Evolutionary conservation across 2,329 filamentous ascomycete species (phyloP).

Genomic region (Talaromyces sp.): DNA sequence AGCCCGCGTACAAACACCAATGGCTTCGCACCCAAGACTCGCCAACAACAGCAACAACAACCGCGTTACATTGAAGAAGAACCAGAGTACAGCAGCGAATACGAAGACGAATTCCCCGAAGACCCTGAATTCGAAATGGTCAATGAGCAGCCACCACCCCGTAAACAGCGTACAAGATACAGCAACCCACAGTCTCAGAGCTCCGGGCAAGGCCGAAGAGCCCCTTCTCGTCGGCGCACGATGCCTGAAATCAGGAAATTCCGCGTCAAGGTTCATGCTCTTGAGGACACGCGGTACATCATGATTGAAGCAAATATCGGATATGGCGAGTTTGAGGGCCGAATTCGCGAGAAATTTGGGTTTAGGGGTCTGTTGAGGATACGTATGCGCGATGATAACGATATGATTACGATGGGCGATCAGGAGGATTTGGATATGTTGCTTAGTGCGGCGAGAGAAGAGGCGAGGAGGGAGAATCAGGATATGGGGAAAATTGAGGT

Average conservation of each 20-base stretch:
- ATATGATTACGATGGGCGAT: constrained; percentile 96
- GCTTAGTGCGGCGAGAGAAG: constrained; percentile 64
- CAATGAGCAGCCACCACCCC: constrained; percentile 42
- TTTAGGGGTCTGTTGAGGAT: constrained; percentile 63
- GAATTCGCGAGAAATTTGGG: constrained; percentile 82
- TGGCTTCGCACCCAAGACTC: constrained; percentile 38
- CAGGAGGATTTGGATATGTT: constrained; percentile 94
- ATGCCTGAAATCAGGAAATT: constrained; percentile 69
- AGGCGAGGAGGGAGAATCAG: constrained; percentile 67
- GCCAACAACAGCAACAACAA: constrained; percentile 29
- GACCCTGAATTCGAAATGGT: constrained; percentile 80
- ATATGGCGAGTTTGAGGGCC: constrained; percentile 73
- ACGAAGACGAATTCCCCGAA: constrained; percentile 67
- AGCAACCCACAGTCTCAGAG: background rate
- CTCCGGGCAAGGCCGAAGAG: background rate
- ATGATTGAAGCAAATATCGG: constrained; percentile 72
- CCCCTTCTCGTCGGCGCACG: background rate
- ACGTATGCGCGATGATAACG: constrained; percentile 86
- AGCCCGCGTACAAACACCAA: constrained; percentile 45
- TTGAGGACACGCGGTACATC: constrained; percentile 86
- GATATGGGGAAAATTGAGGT: constrained; percentile 97
- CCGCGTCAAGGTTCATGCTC: constrained; percentile 82
- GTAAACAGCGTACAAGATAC: background rate
- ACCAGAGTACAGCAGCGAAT: constrained; percentile 53
- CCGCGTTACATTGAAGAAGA: constrained; percentile 73